Evolutionary conservation across 2,329 filamentous ascomycete genomes (phyloP), one percentile per base, ranked within the genome.

Genomic region (Bisporella sp.): DNA sequence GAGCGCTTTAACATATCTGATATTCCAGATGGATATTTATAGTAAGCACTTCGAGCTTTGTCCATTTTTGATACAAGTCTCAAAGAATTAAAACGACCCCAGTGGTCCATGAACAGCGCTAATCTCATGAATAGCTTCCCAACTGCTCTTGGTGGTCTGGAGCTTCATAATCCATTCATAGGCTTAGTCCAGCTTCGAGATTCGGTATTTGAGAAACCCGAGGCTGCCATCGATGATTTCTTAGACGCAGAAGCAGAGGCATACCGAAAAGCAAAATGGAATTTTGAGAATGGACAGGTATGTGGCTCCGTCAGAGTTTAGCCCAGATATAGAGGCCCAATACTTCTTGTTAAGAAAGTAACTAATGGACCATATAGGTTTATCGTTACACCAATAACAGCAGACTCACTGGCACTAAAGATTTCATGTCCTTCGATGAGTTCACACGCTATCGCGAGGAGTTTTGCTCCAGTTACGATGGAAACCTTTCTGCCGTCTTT

Each of bases 1-100:
- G 60, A 73, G 5, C 71, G 74, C 1, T 84, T 83, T 57, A 64
- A 66, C 2, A 65, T 67, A 5, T 37, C 49, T 2, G 53, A 68
- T 37, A 59, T 73, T n/a, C 66, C 69, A 8, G 65, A 71, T 43
- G 70, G 68, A 4, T 73, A 69, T 57, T 57, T 72, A 13, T 69
- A 69, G 21, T 21, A 21, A 21, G 21, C 3, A 21, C 21, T 21
- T 21, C 21, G 21, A 21, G 21, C 21, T 21, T 21, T 21, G 21
- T 21, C 21, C 21, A 21, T 2, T 21, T 21, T 21, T 21, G 21
- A 21, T 21, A 21, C 21, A 21, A 21, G 21, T 21, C 21, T 21
- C 21, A 21, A 21, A 21, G 21, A 21, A 21, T 21, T 21, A 21
- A 21, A 21, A 21, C 21, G 3, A 3, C 21, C 21, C 21, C 21